Conservation (phyloP, 768 basidiomycete species). For the Pulveroboletus sp. region DNA sequence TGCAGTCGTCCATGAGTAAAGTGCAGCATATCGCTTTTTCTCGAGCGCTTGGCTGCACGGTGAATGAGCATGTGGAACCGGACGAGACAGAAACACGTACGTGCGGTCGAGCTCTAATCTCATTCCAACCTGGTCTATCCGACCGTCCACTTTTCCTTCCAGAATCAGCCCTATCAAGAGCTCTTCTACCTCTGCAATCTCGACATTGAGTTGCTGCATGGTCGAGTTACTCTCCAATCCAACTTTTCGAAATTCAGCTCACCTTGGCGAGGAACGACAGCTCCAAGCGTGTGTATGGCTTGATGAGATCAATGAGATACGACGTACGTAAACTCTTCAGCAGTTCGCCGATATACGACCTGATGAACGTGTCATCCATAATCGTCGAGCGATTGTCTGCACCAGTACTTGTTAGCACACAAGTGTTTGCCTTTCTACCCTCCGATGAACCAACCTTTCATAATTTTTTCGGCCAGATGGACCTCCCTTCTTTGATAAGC, state of each 20-base stretch:
- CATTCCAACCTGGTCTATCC: constrained; percentile 96
- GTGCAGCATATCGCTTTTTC: constrained; percentile 78
- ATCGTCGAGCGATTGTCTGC: constrained; percentile 92
- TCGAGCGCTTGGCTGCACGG: constrained; percentile 76
- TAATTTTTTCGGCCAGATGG: constrained; percentile 94
- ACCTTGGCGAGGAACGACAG: constrained; percentile 92
- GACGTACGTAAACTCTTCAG: constrained; percentile 92
- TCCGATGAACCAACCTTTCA: constrained; percentile 66
- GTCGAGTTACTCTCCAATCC: neutral
- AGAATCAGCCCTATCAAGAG: constrained; percentile 90
- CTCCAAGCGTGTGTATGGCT: constrained; percentile 94
- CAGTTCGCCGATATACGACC: constrained; percentile 94
- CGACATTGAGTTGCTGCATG: constrained; percentile 90
- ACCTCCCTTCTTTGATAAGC: constrained; percentile 97
- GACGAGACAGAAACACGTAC: constrained; percentile 36
- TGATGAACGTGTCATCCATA: constrained; percentile 94
- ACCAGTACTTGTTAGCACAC: constrained; percentile 1
- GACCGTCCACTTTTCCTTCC: constrained; percentile 95
- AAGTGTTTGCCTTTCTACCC: neutral
- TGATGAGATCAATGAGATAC: constrained; percentile 97
- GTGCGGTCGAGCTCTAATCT: constrained; percentile 87
- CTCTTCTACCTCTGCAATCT: constrained; percentile 87
- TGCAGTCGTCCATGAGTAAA: constrained; percentile 82
- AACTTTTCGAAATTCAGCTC: constrained; percentile 9
- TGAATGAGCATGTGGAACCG: constrained; percentile 1